Evolutionary conservation across 805 yeast species (phyloP).

Genomic region (Debaryomyces tyrocola): DNA sequence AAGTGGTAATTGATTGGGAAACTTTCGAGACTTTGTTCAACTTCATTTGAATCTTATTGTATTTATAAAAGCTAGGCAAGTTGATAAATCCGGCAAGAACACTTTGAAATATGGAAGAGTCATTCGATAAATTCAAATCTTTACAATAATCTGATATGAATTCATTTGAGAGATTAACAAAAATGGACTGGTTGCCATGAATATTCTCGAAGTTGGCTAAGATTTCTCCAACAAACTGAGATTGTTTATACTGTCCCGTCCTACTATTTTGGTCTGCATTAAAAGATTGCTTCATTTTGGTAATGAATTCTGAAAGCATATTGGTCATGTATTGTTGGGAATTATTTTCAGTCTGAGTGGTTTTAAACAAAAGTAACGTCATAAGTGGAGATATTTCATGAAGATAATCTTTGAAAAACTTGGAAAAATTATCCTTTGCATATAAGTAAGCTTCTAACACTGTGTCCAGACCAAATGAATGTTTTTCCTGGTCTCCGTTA

Average conservation of each 20-base stretch:
- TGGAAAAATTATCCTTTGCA: slow-evolving; percentile 35
- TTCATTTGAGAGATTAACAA: slow-evolving; percentile 36
- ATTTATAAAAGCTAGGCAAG: slow-evolving; percentile 44
- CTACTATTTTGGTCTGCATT: slow-evolving; percentile 14
- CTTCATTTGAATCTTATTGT: slow-evolving; percentile 34
- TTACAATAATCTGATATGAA: slow-evolving; percentile 41
- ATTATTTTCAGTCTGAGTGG: slow-evolving; percentile 9
- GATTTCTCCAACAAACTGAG: slow-evolving; percentile 31
- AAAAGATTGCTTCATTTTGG: slow-evolving; percentile 24
- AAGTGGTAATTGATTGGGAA: neutral
- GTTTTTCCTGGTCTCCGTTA: slow-evolving; percentile 12
- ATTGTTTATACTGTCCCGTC: slow-evolving; percentile 16
- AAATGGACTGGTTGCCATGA: slow-evolving; percentile 27
- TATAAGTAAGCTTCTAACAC: slow-evolving; percentile 36
- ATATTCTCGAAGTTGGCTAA: slow-evolving; percentile 29
- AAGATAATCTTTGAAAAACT: slow-evolving; percentile 29
- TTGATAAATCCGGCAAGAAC: slow-evolving; percentile 40
- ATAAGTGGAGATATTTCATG: slow-evolving; percentile 36
- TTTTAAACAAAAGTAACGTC: slow-evolving; percentile 26
- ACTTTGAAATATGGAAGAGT: slow-evolving; percentile 42
- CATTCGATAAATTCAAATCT: slow-evolving; percentile 36
- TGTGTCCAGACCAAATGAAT: slow-evolving; percentile 17
- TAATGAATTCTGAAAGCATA: slow-evolving; percentile 20
- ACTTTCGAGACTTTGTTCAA: slow-evolving; percentile 16
- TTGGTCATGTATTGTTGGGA: slow-evolving; percentile 16